Evolutionary conservation across 2,329 filamentous ascomycete species (phyloP), one percentile per base, ranked within the genome.

Genomic region (Colletotrichum falcatum): DNA sequence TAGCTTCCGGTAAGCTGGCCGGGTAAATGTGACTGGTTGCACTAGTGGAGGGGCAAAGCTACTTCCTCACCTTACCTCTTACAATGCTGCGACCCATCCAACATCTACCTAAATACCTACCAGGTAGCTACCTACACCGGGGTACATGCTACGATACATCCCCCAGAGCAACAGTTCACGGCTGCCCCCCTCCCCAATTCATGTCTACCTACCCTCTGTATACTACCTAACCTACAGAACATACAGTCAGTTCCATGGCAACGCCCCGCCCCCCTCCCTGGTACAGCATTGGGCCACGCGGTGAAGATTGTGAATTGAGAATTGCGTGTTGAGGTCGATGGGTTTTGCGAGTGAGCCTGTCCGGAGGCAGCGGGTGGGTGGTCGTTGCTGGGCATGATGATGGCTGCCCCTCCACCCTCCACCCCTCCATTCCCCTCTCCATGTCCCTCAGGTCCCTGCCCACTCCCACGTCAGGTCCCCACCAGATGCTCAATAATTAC

Each of bases 401-500:
- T 55, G 53, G 33, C 30, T 44, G 53, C 66, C 46, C 61, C 42
- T 63, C 59, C 62, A 65, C 46, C 61, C 42, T 63, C 59, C 62
- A 65, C 67, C 67, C 66, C 63, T 70, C 67, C 67, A 66, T 53
- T 66, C 56, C 62, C 59, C 67, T 53, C 42, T 63, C 58, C 61
- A 65, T 42, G 39, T 59, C 48, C 39, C 48, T 61, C 60, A 30
- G 48, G 60, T 44, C 48, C 60, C 37, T 53, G 60, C 60, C 59
- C 59, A 59, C 53, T 67, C 68, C 68, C 68, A 71, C 68, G 68
- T 71, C 68, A 71, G 64, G 64, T 71, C 68, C 68, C 68, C 68
- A 71, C 68, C 44, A 60, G 59, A 67, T 71, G 59, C 64, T 71
- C 68, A 71, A 71, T 71, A 68, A 68, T 68, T 62, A 53, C 67